These are phyloP conservation scores for Saccharum spontaneum DNA, from an alignment of 176 grass and related monocot species.

Conservation along the genomic window DNA sequence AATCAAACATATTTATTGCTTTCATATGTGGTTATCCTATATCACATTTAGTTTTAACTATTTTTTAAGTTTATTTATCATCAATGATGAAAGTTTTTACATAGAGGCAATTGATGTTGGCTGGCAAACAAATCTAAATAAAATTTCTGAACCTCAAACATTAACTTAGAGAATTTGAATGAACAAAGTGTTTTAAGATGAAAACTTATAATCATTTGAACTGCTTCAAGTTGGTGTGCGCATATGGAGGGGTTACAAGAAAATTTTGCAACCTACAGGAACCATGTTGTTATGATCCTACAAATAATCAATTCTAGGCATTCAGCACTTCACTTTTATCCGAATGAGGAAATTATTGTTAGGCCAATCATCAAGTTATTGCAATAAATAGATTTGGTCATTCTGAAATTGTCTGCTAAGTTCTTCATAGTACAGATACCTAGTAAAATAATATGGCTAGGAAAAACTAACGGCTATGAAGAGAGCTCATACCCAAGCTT, in stretches of 20 bases:
- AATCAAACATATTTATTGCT: not conserved
- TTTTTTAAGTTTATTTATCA: not conserved
- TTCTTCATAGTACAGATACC: not conserved
- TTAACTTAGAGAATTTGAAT: not conserved
- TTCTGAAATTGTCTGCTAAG: not conserved
- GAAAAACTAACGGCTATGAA: conserved; percentile 10
- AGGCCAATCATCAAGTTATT: not conserved
- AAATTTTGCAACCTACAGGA: not conserved
- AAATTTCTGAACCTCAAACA: not conserved
- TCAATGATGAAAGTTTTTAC: not conserved
- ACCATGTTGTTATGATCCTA: not conserved
- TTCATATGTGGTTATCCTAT: not conserved
- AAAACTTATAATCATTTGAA: not conserved
- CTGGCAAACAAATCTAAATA: not conserved
- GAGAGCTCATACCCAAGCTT: conserved; percentile 83
- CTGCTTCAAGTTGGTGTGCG: not conserved
- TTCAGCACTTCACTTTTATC: not conserved
- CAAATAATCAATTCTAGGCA: not conserved
- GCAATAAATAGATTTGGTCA: not conserved
- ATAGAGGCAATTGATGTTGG: not conserved
- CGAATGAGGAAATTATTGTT: not conserved
- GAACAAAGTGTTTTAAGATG: not conserved
- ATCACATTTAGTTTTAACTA: not conserved
- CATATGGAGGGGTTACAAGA: not conserved
- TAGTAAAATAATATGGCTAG: conserved; percentile 1